phyloP scores from a whole-genome alignment of 371 early-diverging fungal genomes.

The Mortierella sp. region DNA sequence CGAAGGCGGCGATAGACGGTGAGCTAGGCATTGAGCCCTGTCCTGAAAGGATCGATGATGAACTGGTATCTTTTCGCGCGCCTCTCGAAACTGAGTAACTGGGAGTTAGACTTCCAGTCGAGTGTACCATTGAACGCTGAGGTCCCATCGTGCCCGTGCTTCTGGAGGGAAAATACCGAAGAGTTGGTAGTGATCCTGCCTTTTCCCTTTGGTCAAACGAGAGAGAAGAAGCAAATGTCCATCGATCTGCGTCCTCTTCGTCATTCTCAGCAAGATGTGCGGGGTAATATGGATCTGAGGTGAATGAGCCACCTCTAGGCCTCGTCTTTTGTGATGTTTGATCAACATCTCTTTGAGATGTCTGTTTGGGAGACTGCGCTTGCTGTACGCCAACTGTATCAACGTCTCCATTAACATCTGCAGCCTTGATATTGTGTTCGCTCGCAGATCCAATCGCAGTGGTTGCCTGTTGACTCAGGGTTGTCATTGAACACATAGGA shows the following conservation, averaged over 20 bases:
- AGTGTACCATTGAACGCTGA: constrained; percentile 31
- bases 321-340: constrained; percentile 10
- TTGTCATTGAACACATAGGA: constrained; percentile 32
- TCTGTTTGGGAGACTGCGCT: not conserved
- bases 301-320: constrained; percentile 23
- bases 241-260: constrained; percentile 57
- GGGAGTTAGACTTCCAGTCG: constrained; percentile 34
- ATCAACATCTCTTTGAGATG: constrained; percentile 16
- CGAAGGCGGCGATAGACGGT: not conserved
- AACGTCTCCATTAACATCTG: constrained; percentile 11
- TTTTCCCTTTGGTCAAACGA: constrained; percentile 53
- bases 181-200: constrained; percentile 17
- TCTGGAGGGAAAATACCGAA: constrained; percentile 40
- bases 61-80: constrained; percentile 25
- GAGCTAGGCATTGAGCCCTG: constrained; percentile 26
- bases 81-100: constrained; percentile 21
- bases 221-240: constrained; percentile 56
- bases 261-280: constrained; percentile 51
- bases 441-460: not conserved
- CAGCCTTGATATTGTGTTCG: constrained; percentile 5
- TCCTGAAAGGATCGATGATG: constrained; percentile 35
- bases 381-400: not conserved
- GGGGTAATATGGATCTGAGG: constrained; percentile 42
- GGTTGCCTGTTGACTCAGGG: constrained; percentile 11
- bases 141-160: constrained; percentile 9